Conservation (phyloP, 2,329 filamentous ascomycete species). For the Penicillium sp. region DNA sequence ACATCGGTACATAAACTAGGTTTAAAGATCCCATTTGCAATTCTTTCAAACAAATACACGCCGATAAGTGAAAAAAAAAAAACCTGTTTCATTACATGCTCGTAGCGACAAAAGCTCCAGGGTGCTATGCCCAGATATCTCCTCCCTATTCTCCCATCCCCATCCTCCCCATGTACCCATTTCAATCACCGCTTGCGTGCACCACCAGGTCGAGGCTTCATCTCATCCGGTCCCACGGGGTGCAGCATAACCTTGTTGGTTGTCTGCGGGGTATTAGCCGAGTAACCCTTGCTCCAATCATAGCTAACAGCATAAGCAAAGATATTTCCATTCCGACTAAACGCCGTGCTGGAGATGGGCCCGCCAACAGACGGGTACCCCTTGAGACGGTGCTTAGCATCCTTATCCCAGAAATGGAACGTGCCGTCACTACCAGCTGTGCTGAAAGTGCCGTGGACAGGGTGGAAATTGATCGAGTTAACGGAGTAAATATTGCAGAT, state of each 20-base stretch:
- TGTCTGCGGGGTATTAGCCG: slow-evolving; percentile 71
- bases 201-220: slow-evolving; percentile 57
- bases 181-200: slow-evolving; percentile 46
- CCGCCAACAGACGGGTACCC: slow-evolving; percentile 85
- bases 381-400: slow-evolving; percentile 85
- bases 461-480: slow-evolving; percentile 98
- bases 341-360: slow-evolving; percentile 87
- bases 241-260: slow-evolving; percentile 86
- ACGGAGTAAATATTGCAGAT: slow-evolving; percentile 90
- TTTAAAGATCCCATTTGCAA: slow-evolving; percentile 18
- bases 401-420: slow-evolving; percentile 79
- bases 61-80: slow-evolving; percentile 23
- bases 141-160: not conserved
- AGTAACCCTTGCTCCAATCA: slow-evolving; percentile 97
- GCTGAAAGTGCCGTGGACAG: slow-evolving; percentile 95
- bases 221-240: slow-evolving; percentile 69
- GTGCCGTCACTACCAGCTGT: slow-evolving; percentile 95
- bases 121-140: slow-evolving; percentile 6
- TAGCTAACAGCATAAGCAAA: slow-evolving; percentile 92
- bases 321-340: slow-evolving; percentile 82
- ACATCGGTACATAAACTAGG: not conserved
- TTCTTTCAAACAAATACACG: slow-evolving; percentile 26
- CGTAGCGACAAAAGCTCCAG: slow-evolving; percentile 25
- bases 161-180: no score
- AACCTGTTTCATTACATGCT: slow-evolving; percentile 30